Percentiles rank a stretch among this genome's conserved stretches.
Evolutionary conservation across 768 basidiomycete species (phyloP).

Genomic region (Amylocystis lapponica): DNA sequence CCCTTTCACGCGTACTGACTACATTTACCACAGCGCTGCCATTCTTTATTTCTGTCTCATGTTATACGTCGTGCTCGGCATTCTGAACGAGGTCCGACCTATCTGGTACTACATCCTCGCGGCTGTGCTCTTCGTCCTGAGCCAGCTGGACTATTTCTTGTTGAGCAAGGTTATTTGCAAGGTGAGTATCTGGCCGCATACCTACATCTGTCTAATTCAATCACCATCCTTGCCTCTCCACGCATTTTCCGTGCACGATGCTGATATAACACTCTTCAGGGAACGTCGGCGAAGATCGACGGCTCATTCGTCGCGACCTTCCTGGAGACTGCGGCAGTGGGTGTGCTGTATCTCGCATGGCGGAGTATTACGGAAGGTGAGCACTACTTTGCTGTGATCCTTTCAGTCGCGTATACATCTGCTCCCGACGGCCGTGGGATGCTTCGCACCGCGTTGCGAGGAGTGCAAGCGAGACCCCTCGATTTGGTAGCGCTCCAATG

Average conservation of each 20-base stretch:
- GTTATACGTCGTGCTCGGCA: slow-evolving; percentile 69
- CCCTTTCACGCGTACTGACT: slow-evolving; percentile 1
- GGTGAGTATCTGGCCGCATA: slow-evolving; percentile 27
- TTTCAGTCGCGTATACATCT: not conserved
- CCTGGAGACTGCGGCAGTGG: slow-evolving; percentile 72
- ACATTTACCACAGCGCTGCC: slow-evolving; percentile 41
- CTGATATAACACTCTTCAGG: slow-evolving; percentile 28
- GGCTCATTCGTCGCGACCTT: slow-evolving; percentile 84
- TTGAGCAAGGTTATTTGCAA: slow-evolving; percentile 72
- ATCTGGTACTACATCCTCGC: slow-evolving; percentile 73
- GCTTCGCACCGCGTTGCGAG: not conserved
- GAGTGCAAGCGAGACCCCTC: not conserved
- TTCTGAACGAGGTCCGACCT: slow-evolving; percentile 76
- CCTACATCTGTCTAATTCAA: not conserved
- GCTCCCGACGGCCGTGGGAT: not conserved
- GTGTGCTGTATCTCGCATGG: slow-evolving; percentile 74
- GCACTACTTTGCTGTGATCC: too few species aligned
- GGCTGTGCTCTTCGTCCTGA: slow-evolving; percentile 70
- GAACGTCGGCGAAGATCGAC: slow-evolving; percentile 66
- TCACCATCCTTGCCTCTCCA: too few species aligned
- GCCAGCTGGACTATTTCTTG: slow-evolving; percentile 81
- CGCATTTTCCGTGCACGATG: not conserved
- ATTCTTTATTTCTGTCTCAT: slow-evolving; percentile 70
- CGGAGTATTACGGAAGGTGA: slow-evolving; percentile 85
- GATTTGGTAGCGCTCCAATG: too few species aligned